These are phyloP conservation scores for Cordia subcordata DNA, from an alignment of 257 asterid species.

Conservation along the genomic window DNA sequence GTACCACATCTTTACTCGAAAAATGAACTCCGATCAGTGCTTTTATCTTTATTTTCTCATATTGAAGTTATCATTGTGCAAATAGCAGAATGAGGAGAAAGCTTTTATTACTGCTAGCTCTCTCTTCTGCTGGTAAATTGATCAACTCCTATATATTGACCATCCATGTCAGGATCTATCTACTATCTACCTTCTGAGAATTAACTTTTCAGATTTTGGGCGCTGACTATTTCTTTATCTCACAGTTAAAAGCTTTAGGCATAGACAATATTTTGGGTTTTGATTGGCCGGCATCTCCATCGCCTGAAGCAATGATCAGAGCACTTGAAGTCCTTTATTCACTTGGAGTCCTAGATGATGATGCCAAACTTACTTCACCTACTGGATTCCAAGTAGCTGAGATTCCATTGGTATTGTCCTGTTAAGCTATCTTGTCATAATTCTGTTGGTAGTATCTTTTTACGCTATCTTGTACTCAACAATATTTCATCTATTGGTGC, in stretches of 20 bases:
- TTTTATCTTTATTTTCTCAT: too few species aligned
- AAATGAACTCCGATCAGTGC: too few species aligned
- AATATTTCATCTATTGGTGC: too few species aligned
- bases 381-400: slow-evolving; percentile 94
- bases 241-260: slow-evolving; percentile 86
- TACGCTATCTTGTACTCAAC: slow-evolving; percentile 1
- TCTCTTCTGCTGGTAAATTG: too few species aligned
- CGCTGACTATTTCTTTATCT: slow-evolving; percentile 11
- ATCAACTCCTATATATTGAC: too few species aligned
- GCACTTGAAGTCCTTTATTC: slow-evolving; percentile 95
- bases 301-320: slow-evolving; percentile 92
- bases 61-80: too few species aligned
- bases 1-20: too few species aligned
- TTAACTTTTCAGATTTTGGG: neutral
- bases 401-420: slow-evolving; percentile 71
- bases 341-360: slow-evolving; percentile 84
- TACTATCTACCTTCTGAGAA: neutral
- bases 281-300: slow-evolving; percentile 95
- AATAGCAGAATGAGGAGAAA: too few species aligned
- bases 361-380: slow-evolving; percentile 91
- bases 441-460: slow-evolving; percentile 63
- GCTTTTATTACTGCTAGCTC: too few species aligned
- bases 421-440: slow-evolving; percentile 12
- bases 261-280: slow-evolving; percentile 93
- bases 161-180: too few species aligned